These are phyloP conservation scores for Boehmeria nivea DNA, from an alignment of 306 rosid species.

Conservation along the genomic window DNA sequence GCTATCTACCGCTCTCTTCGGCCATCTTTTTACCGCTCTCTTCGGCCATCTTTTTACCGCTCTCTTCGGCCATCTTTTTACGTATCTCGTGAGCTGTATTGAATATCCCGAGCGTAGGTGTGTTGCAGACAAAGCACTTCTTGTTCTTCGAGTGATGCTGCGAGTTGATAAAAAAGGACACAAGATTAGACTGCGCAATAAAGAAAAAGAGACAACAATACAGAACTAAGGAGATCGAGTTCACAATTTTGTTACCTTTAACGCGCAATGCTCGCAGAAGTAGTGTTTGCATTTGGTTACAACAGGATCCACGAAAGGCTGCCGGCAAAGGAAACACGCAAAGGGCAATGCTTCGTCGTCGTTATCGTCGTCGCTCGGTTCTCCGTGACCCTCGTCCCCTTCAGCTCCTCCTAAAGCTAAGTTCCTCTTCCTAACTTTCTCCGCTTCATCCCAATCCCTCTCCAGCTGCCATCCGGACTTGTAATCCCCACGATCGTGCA, in stretches of 20 bases:
- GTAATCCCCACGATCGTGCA: constrained; percentile 97
- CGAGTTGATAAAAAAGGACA: constrained; percentile 3
- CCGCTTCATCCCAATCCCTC: constrained; percentile 88
- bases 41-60: too few species aligned
- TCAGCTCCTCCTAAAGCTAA: constrained; percentile 51
- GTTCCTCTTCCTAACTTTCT: constrained; percentile 74
- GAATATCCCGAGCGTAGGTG: constrained; percentile 68
- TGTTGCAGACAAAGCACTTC: constrained; percentile 79
- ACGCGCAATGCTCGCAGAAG: constrained; percentile 83
- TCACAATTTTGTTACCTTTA: constrained; percentile 45
- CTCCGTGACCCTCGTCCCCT: constrained; percentile 30
- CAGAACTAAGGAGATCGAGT: not conserved
- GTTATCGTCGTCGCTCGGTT: constrained; percentile 39
- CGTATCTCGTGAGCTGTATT: constrained; percentile 64
- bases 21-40: too few species aligned
- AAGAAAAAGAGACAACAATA: not conserved
- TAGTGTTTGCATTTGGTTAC: constrained; percentile 76
- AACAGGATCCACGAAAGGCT: constrained; percentile 81
- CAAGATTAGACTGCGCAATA: not conserved
- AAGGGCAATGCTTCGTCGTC: constrained; percentile 57
- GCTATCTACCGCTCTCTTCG: too few species aligned
- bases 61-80: constrained; percentile 48
- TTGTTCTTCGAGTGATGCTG: constrained; percentile 81
- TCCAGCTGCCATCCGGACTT: constrained; percentile 93
- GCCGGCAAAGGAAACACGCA: constrained; percentile 73